Evolutionary conservation across 805 yeast species (phyloP).

Genomic region (Vanderwaltozyma verrucispora): DNA sequence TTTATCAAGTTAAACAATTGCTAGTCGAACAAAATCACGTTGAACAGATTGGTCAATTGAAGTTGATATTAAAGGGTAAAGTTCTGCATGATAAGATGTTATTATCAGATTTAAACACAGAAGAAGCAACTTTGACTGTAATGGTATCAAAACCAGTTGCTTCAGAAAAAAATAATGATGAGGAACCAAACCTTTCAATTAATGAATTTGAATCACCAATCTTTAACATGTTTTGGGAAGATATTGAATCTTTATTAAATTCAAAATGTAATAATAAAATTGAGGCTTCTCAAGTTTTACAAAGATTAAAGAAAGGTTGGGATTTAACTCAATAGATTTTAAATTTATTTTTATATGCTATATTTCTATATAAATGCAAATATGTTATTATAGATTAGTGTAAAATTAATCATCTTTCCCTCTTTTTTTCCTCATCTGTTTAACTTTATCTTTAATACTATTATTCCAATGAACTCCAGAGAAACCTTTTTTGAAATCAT

Average conservation of each 20-base stretch:
- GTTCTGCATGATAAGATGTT: slow-evolving; percentile 44
- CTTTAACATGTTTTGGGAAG: slow-evolving; percentile 48
- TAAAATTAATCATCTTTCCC: slow-evolving; percentile 1
- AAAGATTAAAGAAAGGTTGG: slow-evolving; percentile 34
- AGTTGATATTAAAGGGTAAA: slow-evolving; percentile 50
- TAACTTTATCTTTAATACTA: slow-evolving; percentile 45
- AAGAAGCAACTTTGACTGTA: slow-evolving; percentile 33
- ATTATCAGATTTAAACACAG: slow-evolving; percentile 25
- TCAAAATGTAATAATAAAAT: slow-evolving; percentile 25
- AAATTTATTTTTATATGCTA: too few species aligned
- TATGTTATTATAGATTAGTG: too few species aligned
- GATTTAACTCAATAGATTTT: slow-evolving; percentile 21
- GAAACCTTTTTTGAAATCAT: slow-evolving; percentile 33
- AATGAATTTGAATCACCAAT: too few species aligned
- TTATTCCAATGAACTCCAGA: slow-evolving; percentile 57
- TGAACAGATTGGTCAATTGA: slow-evolving; percentile 33
- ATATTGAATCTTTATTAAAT: slow-evolving; percentile 30
- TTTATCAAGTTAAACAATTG: slow-evolving; percentile 26
- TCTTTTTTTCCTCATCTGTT: slow-evolving; percentile 29
- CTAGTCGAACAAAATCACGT: slow-evolving; percentile 24
- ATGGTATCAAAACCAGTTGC: slow-evolving; percentile 29
- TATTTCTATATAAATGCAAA: too few species aligned
- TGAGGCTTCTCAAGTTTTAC: slow-evolving; percentile 21
- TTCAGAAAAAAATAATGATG: background rate
- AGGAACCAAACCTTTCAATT: too few species aligned